A percentile compares a stretch with the other conserved stretches of the same genome.
Conservation (phyloP, 495 filamentous ascomycete species). For the Penicillium fimorum region DNA sequence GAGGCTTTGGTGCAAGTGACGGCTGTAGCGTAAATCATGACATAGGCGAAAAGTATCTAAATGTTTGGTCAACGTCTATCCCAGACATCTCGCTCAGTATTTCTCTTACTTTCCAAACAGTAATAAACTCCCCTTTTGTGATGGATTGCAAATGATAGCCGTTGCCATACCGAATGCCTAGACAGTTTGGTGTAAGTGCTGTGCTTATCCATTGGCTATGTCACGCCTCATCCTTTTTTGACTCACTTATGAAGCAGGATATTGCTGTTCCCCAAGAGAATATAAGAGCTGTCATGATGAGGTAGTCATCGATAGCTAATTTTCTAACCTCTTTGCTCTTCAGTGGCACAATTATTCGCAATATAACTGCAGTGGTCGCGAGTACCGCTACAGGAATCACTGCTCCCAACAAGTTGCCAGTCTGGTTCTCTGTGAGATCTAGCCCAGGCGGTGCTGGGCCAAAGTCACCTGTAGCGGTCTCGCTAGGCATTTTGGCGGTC, state of each 20-base stretch:
- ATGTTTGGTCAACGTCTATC: neutral
- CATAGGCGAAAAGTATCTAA: neutral
- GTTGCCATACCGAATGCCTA: neutral
- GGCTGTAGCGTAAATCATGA: neutral
- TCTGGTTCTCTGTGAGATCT: neutral
- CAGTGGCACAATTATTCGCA: neutral
- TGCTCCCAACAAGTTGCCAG: neutral
- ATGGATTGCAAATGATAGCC: neutral
- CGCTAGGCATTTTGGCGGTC: neutral
- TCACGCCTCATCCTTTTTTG: neutral
- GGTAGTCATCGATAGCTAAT: neutral
- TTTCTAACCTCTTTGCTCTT: neutral
- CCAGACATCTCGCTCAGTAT: neutral
- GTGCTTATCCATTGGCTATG: neutral
- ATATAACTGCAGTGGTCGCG: neutral
- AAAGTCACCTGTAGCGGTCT: neutral
- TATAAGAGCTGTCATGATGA: neutral
- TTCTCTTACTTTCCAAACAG: neutral
- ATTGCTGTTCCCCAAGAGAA: neutral
- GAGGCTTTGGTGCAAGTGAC: neutral
- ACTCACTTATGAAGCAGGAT: slow-evolving; percentile 1
- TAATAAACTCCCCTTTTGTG: neutral
- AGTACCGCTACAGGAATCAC: neutral
- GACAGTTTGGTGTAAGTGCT: neutral
- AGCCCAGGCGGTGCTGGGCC: neutral